phyloP scores from a whole-genome alignment of 441 rosid species.

The Codiaeum variegatum region DNA sequence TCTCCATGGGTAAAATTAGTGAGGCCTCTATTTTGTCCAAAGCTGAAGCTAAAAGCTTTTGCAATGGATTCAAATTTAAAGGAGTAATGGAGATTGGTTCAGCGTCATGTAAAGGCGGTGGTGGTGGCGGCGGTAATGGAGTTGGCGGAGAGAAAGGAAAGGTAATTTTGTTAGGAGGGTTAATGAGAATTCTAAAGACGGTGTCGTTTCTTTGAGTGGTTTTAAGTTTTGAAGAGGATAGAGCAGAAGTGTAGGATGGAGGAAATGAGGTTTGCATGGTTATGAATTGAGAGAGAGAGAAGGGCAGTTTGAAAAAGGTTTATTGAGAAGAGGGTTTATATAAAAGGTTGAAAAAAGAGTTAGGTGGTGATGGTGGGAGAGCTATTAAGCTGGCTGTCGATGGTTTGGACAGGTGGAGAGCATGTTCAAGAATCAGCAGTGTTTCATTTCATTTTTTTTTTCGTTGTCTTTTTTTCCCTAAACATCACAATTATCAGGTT shows the following conservation, averaged over 20 bases:
- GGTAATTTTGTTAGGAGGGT: conserved; percentile 25
- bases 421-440: not conserved
- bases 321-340: not conserved
- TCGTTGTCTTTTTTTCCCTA: too few relatives aligned
- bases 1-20: conserved; percentile 36
- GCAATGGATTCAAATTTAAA: conserved; percentile 44
- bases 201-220: not conserved
- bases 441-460: not conserved
- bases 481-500: not conserved
- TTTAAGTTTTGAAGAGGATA: not conserved
- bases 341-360: not conserved
- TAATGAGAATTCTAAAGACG: conserved; percentile 23
- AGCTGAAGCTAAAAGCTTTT: conserved; percentile 38
- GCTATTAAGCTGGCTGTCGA: not conserved
- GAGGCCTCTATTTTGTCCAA: conserved; percentile 47
- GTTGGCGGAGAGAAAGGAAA: conserved; percentile 10
- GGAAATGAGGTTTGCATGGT: conserved; percentile 16
- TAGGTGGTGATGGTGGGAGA: not conserved
- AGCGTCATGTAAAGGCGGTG: not conserved
- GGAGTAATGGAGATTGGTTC: not conserved
- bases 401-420: not conserved
- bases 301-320: not conserved
- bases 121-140: not conserved
- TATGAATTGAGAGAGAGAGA: not conserved
- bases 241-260: not conserved